phyloP scores from a whole-genome alignment of 2,329 filamentous ascomycete genomes.

The Aspergillus brasiliensis region DNA sequence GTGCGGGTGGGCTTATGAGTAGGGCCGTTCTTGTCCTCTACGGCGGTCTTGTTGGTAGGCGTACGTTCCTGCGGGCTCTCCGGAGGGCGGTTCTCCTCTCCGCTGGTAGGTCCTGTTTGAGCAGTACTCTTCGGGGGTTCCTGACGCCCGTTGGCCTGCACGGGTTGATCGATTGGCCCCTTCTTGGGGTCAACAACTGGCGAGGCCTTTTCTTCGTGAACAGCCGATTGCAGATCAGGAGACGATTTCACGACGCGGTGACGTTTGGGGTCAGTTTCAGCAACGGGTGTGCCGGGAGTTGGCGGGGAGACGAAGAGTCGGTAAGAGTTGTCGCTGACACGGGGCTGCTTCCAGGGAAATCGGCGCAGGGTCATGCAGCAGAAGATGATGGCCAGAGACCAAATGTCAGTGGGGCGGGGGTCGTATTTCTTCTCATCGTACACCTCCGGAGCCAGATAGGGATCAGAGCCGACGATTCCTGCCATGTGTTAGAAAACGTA shows the following conservation, averaged over 20 bases:
- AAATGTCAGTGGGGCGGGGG: constrained; percentile 90
- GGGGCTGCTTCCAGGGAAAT: constrained; percentile 96
- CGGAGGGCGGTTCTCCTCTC: constrained; percentile 27
- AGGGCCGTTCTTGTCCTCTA: constrained; percentile 16
- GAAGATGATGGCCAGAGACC: constrained; percentile 97
- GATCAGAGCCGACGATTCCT: constrained; percentile 85
- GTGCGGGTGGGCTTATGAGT: constrained; percentile 34
- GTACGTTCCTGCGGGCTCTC: constrained; percentile 31
- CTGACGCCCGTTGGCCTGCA: constrained; percentile 16
- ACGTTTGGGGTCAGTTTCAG: constrained; percentile 43
- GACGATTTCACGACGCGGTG: constrained; percentile 38
- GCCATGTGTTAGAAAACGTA: constrained; percentile 15
- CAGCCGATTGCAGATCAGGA: constrained; percentile 34
- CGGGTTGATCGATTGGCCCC: constrained; percentile 13
- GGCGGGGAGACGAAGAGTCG: constrained; percentile 88
- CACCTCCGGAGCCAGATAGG: constrained; percentile 94
- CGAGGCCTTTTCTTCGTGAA: constrained; percentile 26
- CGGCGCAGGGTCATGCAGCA: constrained; percentile 96
- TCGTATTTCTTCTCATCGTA: constrained; percentile 94
- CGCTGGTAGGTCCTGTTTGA: constrained; percentile 24
- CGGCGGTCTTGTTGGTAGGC: constrained; percentile 22
- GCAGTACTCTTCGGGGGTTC: constrained; percentile 24
- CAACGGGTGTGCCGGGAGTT: constrained; percentile 64
- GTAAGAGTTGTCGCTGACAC: constrained; percentile 89
- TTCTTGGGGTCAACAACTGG: constrained; percentile 22